A percentile compares a stretch with the other conserved stretches of the same genome.
Conservation (phyloP, 768 basidiomycete genomes). For the Gyrodon lividus region DNA sequence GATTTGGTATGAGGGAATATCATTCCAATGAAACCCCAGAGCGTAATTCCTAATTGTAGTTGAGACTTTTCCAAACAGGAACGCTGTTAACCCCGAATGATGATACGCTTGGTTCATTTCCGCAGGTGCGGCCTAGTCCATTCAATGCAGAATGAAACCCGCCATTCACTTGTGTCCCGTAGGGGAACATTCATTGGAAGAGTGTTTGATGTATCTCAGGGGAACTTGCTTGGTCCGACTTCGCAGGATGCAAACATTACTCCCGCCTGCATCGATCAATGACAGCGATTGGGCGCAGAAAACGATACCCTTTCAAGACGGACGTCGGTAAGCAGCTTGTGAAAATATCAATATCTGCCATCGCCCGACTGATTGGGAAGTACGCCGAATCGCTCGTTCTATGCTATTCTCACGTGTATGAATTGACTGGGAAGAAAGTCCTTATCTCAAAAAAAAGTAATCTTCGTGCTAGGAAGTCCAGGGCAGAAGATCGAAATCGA, state of each 20-base stretch:
- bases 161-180: background rate
- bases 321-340: conserved; percentile 1
- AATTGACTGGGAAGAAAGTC: conserved; percentile 8
- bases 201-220: background rate
- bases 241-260: too few species aligned
- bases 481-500: conserved; percentile 12
- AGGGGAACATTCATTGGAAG: background rate
- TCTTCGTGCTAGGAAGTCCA: conserved; percentile 9
- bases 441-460: conserved; percentile 10
- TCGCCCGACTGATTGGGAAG: background rate
- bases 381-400: conserved; percentile 14
- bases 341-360: background rate
- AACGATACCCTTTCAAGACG: background rate
- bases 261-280: background rate
- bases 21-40: background rate
- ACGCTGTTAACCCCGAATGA: background rate
- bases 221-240: background rate
- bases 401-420: background rate
- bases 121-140: background rate
- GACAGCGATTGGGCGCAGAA: background rate
- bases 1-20: background rate
- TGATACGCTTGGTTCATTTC: background rate
- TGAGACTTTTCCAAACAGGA: background rate
- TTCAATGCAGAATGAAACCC: background rate
- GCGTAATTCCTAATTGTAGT: background rate